These are phyloP conservation scores for Agapanthus africanus DNA, from an alignment of 106 monocot species.

Conservation along the genomic window DNA sequence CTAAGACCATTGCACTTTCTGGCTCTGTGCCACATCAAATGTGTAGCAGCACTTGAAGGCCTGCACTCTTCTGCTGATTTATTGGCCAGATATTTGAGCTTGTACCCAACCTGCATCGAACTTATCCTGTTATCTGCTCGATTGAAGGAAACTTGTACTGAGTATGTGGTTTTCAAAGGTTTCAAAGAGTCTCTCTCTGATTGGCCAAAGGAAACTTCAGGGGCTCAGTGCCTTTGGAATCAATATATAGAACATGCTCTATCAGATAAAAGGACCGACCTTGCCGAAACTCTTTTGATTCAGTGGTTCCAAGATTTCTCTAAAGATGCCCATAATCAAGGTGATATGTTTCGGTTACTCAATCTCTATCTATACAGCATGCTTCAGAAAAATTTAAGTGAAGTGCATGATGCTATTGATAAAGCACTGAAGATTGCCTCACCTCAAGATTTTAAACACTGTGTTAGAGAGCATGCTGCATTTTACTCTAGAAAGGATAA, in stretches of 20 bases:
- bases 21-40: slow-evolving; percentile 60
- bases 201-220: slow-evolving; percentile 54
- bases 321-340: slow-evolving; percentile 18
- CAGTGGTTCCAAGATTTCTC: slow-evolving; percentile 46
- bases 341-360: slow-evolving; percentile 46
- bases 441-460: slow-evolving; percentile 43
- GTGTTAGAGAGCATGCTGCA: slow-evolving; percentile 57
- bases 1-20: slow-evolving; percentile 45
- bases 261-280: slow-evolving; percentile 18
- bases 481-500: slow-evolving; percentile 1
- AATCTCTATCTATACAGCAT: slow-evolving; percentile 47
- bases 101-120: slow-evolving; percentile 62
- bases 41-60: slow-evolving; percentile 46
- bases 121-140: slow-evolving; percentile 47
- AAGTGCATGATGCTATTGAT: slow-evolving; percentile 43
- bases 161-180: slow-evolving; percentile 16
- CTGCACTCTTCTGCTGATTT: slow-evolving; percentile 25
- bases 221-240: slow-evolving; percentile 82
- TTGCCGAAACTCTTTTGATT: slow-evolving; percentile 38
- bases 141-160: slow-evolving; percentile 13
- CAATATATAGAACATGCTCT: slow-evolving; percentile 55
- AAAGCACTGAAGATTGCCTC: slow-evolving; percentile 47
- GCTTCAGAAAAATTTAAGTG: slow-evolving; percentile 34
- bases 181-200: slow-evolving; percentile 47
- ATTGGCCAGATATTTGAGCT: slow-evolving; percentile 45